These are phyloP conservation scores for Mycena haematopus DNA, from an alignment of 768 basidiomycete species.

Conservation along the genomic window DNA sequence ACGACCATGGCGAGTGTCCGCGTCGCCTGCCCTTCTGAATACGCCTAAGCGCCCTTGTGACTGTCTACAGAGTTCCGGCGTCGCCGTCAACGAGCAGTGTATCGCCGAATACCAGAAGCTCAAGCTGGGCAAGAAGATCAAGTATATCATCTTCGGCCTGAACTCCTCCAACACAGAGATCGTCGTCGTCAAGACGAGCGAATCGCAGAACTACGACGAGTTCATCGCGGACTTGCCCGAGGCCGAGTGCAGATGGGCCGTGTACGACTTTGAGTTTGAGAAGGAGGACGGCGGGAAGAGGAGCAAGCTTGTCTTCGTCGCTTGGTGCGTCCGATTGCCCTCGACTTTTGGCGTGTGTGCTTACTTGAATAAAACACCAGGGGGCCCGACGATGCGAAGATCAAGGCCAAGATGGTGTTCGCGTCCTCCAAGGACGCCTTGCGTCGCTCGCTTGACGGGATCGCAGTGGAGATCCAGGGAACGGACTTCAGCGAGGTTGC, in stretches of 20 bases:
- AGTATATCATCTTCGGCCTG: conserved; percentile 85
- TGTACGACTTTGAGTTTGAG: conserved; percentile 90
- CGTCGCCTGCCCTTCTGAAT: background rate
- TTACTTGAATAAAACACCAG: conserved; percentile 57
- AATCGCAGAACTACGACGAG: conserved; percentile 61
- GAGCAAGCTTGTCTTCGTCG: conserved; percentile 85
- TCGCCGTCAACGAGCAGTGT: conserved; percentile 64
- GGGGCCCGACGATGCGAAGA: conserved; percentile 80
- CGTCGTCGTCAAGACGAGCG: conserved; percentile 72
- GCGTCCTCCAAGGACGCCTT: conserved; percentile 88
- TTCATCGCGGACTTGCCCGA: conserved; percentile 81
- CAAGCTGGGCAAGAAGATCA: conserved; percentile 77
- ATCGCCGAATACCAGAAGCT: conserved; percentile 66
- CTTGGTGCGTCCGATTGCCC: conserved; percentile 66
- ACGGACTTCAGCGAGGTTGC: conserved; percentile 80
- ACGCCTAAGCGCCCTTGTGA: background rate
- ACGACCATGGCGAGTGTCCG: conserved; percentile 38
- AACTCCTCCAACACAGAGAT: conserved; percentile 71
- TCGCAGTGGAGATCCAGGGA: conserved; percentile 84
- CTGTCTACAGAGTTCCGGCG: conserved; percentile 64
- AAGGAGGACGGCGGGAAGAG: conserved; percentile 74
- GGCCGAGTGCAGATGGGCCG: conserved; percentile 82
- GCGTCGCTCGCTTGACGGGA: conserved; percentile 73
- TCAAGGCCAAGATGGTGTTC: conserved; percentile 94
- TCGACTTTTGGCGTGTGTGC: conserved; percentile 10